Percentiles rank a stretch among this genome's conserved stretches.
phyloP scores from a whole-genome alignment of 1,284 basidiomycete species.

The Melampsora americana region DNA sequence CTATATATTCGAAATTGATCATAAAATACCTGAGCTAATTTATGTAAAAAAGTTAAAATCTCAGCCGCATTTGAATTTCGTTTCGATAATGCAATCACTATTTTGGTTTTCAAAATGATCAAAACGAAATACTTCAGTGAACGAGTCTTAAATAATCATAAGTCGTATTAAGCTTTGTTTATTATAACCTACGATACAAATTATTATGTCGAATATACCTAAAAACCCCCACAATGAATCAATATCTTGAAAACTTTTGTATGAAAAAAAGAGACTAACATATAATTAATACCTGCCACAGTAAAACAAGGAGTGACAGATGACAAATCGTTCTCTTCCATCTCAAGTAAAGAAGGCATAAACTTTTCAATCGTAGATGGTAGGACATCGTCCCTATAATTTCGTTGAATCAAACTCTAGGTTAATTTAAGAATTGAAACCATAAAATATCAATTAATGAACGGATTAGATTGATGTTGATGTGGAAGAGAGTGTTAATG shows the following conservation, averaged over 20 bases:
- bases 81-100: constrained; percentile 92
- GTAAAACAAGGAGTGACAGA: constrained; percentile 94
- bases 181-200: constrained; percentile 11
- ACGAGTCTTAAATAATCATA: background rate
- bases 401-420: constrained; percentile 93
- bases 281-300: constrained; percentile 48
- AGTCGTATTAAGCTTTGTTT: background rate
- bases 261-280: background rate
- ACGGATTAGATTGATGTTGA: background rate
- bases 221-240: too few relatives aligned
- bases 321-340: constrained; percentile 88
- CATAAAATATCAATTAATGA: background rate
- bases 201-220: constrained; percentile 40
- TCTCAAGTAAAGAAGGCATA: constrained; percentile 86
- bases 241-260: too few relatives aligned
- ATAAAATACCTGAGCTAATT: constrained; percentile 63
- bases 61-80: constrained; percentile 95
- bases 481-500: too few relatives aligned
- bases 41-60: constrained; percentile 93
- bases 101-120: background rate
- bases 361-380: constrained; percentile 86
- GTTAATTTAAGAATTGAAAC: background rate
- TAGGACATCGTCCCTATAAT: constrained; percentile 93
- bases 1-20: too few relatives aligned
- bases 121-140: background rate